Conservation (phyloP, 73 alveolate genomes). For the Symbiodinium natans region DNA sequence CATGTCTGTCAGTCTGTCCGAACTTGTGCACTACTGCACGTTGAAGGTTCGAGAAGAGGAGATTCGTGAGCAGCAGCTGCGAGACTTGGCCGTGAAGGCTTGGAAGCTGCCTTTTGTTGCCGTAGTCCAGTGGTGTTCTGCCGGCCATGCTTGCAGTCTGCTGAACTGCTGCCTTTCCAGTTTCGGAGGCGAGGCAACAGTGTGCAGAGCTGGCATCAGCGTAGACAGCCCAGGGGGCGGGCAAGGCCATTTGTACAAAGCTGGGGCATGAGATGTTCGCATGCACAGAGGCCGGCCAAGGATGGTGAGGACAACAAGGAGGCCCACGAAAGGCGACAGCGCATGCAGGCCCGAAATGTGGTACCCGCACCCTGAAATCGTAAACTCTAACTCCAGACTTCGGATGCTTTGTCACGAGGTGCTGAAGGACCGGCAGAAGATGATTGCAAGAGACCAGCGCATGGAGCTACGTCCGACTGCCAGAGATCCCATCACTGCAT, state of each 20-base stretch:
- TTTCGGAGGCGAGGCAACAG: slow-evolving; percentile 41
- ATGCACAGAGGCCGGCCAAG: slow-evolving; percentile 79
- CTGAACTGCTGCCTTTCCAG: not conserved
- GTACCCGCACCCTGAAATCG: too few relatives aligned
- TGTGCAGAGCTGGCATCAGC: slow-evolving; percentile 86
- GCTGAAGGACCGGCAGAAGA: slow-evolving; percentile 96
- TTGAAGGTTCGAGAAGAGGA: slow-evolving; percentile 80
- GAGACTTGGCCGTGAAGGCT: slow-evolving; percentile 93
- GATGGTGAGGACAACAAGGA: slow-evolving; percentile 95
- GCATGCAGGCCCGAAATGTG: slow-evolving; percentile 89
- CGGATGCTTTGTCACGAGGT: slow-evolving; percentile 46
- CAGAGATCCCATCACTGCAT: too few relatives aligned
- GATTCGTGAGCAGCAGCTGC: slow-evolving; percentile 93
- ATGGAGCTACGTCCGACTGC: too few relatives aligned
- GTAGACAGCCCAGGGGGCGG: slow-evolving; percentile 23
- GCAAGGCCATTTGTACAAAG: too few relatives aligned
- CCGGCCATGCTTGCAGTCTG: not conserved
- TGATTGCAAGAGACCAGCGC: slow-evolving; percentile 97
- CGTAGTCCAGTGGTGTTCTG: too few relatives aligned
- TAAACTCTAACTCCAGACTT: too few relatives aligned
- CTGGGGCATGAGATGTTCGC: too few relatives aligned
- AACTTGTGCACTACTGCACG: not conserved
- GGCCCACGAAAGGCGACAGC: slow-evolving; percentile 96
- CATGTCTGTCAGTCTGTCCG: too few relatives aligned
- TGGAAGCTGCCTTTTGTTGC: not conserved